These are phyloP conservation scores for Botrytis sinoallii DNA, from an alignment of 2,329 filamentous ascomycete genomes.

Conservation along the genomic window DNA sequence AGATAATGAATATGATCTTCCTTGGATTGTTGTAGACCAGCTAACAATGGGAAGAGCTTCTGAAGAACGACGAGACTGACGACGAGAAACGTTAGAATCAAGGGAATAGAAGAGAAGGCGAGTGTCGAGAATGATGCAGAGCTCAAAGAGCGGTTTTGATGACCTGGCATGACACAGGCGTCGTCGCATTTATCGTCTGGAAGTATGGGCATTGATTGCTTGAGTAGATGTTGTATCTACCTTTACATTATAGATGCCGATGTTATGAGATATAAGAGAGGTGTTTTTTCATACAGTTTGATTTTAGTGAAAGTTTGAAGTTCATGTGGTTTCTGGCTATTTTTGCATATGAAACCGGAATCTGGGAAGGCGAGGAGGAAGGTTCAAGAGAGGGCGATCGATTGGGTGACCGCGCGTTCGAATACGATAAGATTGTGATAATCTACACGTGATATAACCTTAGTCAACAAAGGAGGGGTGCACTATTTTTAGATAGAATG, in stretches of 20 bases:
- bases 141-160: constrained; percentile 25
- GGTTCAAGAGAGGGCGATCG: background rate
- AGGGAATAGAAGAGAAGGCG: constrained; percentile 63
- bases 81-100: constrained; percentile 65
- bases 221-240: constrained; percentile 20
- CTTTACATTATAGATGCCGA: constrained; percentile 24
- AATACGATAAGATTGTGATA: constrained; percentile 17
- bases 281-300: background rate
- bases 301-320: background rate
- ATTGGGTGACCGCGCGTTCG: constrained; percentile 1
- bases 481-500: background rate
- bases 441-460: constrained; percentile 13
- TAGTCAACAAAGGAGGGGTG: constrained; percentile 5
- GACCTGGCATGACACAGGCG: constrained; percentile 27
- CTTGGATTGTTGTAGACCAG: constrained; percentile 48
- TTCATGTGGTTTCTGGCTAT: constrained; percentile 2
- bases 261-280: background rate
- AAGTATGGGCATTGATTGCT: constrained; percentile 31
- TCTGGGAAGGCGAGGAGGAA: background rate
- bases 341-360: constrained; percentile 14
- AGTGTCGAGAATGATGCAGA: constrained; percentile 44
- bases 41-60: constrained; percentile 71
- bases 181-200: constrained; percentile 35
- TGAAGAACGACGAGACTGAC: constrained; percentile 62
- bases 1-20: constrained; percentile 60